A percentile compares a stretch with the other conserved stretches of the same genome.
These are phyloP conservation scores for Globisporangium canariense DNA, from an alignment of 352 stramenopile species.

Conservation along the genomic window DNA sequence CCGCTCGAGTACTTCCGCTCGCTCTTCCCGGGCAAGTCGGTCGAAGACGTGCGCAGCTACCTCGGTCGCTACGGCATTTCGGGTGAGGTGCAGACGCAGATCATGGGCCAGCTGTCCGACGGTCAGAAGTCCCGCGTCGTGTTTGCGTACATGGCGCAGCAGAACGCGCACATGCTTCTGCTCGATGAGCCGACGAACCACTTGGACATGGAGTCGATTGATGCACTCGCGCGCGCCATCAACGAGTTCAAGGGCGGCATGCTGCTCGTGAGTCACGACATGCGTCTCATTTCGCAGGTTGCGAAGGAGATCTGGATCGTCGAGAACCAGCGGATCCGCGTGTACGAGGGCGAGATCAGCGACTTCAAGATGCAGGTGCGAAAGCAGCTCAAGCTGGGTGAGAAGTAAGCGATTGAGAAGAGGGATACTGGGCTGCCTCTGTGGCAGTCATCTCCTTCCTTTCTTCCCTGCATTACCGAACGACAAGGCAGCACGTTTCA, in stretches of 20 bases:
- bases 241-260: constrained; percentile 98
- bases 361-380: constrained; percentile 92
- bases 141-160: constrained; percentile 96
- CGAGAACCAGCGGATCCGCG: constrained; percentile 94
- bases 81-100: constrained; percentile 95
- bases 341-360: constrained; percentile 97
- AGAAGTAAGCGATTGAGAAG: constrained; percentile 10
- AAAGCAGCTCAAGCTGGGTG: constrained; percentile 21
- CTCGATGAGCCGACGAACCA: constrained; percentile 90
- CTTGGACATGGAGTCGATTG: constrained; percentile 95
- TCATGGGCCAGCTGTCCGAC: constrained; percentile 95
- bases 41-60: constrained; percentile 95
- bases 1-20: constrained; percentile 97
- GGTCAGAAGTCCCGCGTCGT: constrained; percentile 97
- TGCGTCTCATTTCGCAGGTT: constrained; percentile 97
- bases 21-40: constrained; percentile 90
- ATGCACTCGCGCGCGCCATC: constrained; percentile 96
- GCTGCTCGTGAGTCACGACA: constrained; percentile 98
- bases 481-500: neutral
- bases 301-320: constrained; percentile 99
- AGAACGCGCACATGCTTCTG: constrained; percentile 96
- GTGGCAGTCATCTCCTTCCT: neutral
- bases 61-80: constrained; percentile 96
- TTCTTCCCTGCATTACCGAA: neutral
- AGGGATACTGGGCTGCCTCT: neutral